These are phyloP conservation scores for Musa itinerans DNA, from an alignment of 176 grass and related monocot species.

Conservation along the genomic window DNA sequence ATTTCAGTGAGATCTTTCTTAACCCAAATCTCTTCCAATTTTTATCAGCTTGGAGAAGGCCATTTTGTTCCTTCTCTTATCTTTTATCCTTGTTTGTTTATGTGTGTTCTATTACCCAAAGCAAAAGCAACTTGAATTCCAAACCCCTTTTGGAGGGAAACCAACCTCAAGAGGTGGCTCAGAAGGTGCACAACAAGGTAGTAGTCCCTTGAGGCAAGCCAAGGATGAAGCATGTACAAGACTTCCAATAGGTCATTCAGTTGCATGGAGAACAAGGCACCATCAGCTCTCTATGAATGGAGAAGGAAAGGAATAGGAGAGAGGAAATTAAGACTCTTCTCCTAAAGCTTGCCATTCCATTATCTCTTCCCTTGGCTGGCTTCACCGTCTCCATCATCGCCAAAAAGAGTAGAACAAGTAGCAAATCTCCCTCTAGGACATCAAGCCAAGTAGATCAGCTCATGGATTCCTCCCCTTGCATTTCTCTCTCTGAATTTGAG, in stretches of 20 bases:
- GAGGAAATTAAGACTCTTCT: slow-evolving; percentile 53
- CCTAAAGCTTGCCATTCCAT: slow-evolving; percentile 49
- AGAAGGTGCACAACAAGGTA: background rate
- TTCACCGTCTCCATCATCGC: slow-evolving; percentile 58
- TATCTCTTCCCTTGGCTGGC: slow-evolving; percentile 48
- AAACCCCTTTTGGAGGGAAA: background rate
- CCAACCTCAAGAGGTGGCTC: background rate
- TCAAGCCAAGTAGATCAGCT: slow-evolving; percentile 20
- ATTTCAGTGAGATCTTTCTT: too few species aligned
- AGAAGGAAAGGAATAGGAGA: slow-evolving; percentile 31
- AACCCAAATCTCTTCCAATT: too few species aligned
- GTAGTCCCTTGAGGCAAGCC: background rate
- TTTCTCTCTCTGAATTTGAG: slow-evolving; percentile 3
- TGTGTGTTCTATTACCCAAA: background rate
- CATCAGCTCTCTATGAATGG: slow-evolving; percentile 42
- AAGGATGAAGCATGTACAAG: background rate
- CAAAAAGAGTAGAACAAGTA: slow-evolving; percentile 26
- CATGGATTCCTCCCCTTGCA: slow-evolving; percentile 16
- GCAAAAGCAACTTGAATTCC: background rate
- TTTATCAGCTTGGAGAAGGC: slow-evolving; percentile 44
- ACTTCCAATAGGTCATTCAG: background rate
- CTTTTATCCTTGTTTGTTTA: background rate
- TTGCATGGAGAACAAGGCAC: slow-evolving; percentile 29
- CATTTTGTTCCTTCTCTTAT: slow-evolving; percentile 26
- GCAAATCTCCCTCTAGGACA: slow-evolving; percentile 10